Conservation (phyloP, 73 alveolate genomes). For the Diophrys appendiculata region DNA sequence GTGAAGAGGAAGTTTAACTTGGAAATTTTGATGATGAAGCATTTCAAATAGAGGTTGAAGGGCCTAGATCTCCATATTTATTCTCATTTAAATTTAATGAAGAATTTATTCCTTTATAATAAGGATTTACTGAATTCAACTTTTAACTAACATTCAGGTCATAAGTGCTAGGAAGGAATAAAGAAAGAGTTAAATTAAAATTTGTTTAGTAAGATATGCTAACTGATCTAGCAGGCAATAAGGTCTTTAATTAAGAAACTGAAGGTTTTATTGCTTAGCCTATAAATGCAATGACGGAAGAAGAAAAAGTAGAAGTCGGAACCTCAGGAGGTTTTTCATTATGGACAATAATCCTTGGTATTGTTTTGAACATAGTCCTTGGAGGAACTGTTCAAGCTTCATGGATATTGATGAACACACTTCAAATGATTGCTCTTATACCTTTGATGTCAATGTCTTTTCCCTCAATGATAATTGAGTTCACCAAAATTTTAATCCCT, state of each 20-base stretch:
- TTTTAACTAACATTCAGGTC: not conserved
- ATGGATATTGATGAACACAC: not conserved
- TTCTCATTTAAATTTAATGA: not conserved
- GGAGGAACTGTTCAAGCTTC: not conserved
- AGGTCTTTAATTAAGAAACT: not conserved
- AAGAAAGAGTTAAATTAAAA: not conserved
- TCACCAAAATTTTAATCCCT: not conserved
- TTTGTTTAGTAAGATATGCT: not conserved
- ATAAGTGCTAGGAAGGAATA: not conserved
- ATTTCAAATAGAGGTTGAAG: not conserved
- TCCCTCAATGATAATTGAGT: not conserved
- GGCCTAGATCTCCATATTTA: not conserved
- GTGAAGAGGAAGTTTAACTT: not conserved
- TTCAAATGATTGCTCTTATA: not conserved
- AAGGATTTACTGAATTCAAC: not conserved
- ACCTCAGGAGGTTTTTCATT: not conserved
- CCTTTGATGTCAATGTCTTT: not conserved
- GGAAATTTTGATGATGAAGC: not conserved
- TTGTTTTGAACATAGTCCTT: not conserved
- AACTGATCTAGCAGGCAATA: not conserved
- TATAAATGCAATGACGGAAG: not conserved
- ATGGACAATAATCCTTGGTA: not conserved
- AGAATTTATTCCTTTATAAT: not conserved
- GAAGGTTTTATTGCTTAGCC: not conserved
- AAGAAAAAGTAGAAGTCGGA: not conserved